Percentiles rank a stretch among this genome's conserved stretches.
phyloP scores from a whole-genome alignment of 78 protist genomes.

The Capsaspora owczarzaki region DNA sequence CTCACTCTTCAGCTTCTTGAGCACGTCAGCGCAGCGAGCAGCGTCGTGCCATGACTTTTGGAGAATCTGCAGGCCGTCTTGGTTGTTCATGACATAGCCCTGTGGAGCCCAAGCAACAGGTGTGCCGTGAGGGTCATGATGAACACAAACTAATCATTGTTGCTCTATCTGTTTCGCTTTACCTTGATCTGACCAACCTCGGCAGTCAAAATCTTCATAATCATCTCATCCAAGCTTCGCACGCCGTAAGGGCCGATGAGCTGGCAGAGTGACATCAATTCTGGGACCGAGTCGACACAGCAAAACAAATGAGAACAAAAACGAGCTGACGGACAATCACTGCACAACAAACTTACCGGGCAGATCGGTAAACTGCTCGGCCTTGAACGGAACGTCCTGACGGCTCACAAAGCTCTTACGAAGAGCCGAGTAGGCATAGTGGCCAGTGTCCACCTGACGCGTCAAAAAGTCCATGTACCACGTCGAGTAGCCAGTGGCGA shows the following conservation, averaged over 20 bases:
- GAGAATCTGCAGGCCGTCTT: too few relatives aligned
- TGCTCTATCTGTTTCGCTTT: too few relatives aligned
- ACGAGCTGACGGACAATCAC: neutral
- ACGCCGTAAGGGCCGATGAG: neutral
- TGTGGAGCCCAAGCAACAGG: too few relatives aligned
- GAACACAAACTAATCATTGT: too few relatives aligned
- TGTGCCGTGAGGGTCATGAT: too few relatives aligned
- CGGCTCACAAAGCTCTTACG: neutral
- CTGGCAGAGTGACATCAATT: neutral
- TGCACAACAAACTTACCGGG: neutral
- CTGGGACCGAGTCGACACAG: neutral
- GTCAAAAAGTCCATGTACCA: neutral
- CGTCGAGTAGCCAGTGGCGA: too few relatives aligned
- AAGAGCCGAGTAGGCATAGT: neutral
- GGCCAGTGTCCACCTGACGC: neutral
- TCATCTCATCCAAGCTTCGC: neutral
- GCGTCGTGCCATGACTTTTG: too few relatives aligned
- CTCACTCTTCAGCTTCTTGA: too few relatives aligned
- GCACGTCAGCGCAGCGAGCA: too few relatives aligned
- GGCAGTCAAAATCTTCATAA: neutral
- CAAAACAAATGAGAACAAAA: neutral
- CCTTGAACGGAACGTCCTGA: neutral
- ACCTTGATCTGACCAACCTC: neutral
- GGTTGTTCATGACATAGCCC: too few relatives aligned
- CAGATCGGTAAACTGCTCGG: neutral